phyloP scores from a whole-genome alignment of 202 grass and related monocot genomes.

The Hordeum pubiflorum region DNA sequence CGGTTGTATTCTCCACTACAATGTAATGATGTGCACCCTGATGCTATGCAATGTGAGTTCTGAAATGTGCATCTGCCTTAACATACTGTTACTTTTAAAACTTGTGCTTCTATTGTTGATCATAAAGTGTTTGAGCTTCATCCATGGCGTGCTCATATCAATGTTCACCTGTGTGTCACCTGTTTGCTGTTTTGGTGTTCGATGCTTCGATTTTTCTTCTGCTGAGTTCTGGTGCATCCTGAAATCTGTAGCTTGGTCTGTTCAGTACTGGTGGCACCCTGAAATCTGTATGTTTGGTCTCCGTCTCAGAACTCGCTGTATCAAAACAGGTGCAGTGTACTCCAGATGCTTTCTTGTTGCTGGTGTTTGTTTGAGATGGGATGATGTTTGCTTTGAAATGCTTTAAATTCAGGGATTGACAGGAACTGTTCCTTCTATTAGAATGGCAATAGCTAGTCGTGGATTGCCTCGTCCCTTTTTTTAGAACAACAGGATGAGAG shows the following conservation, averaged over 20 bases:
- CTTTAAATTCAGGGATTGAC: background rate
- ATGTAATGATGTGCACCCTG: background rate
- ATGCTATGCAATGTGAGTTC: background rate
- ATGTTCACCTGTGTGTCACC: background rate
- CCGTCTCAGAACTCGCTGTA: too few species aligned
- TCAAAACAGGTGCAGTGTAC: background rate
- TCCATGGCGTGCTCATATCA: background rate
- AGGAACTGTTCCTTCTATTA: background rate
- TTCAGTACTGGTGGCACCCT: too few species aligned
- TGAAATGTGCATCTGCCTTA: background rate
- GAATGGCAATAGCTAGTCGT: too few species aligned
- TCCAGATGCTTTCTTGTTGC: background rate
- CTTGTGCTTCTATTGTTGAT: too few species aligned
- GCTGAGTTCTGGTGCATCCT: background rate
- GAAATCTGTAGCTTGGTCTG: too few species aligned
- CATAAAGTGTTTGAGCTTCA: background rate
- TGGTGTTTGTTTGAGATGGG: background rate
- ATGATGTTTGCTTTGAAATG: background rate
- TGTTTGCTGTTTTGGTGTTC: background rate
- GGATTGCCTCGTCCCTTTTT: too few species aligned
- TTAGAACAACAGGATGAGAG: too few species aligned
- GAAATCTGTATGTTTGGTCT: too few species aligned
- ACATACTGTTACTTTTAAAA: background rate
- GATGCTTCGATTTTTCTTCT: background rate
- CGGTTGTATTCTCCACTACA: background rate